A percentile compares a stretch with the other conserved stretches of the same genome.
Conservation (phyloP, 2,329 filamentous ascomycete species). For the Neoscytalidium dimidiatum region DNA sequence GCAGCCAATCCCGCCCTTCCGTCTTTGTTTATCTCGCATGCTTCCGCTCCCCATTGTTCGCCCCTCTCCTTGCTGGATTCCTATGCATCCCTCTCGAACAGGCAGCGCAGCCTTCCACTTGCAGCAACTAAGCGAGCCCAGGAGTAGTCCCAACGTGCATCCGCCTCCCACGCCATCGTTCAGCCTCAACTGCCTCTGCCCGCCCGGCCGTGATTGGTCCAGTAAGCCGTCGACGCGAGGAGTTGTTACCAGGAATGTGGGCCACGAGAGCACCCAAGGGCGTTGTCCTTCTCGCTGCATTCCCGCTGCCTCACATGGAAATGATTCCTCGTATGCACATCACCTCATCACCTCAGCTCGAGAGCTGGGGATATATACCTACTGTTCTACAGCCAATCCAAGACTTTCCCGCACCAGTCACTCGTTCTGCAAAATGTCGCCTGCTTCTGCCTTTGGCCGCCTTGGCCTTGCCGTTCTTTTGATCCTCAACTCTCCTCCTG, state of each 20-base stretch:
- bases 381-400: not conserved
- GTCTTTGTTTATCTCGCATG: conserved; percentile 6
- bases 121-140: not conserved
- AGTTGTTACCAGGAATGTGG: not conserved
- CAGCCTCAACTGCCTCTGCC: not conserved
- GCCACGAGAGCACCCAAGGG: conserved; percentile 6
- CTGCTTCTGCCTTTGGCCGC: not conserved
- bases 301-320: not conserved
- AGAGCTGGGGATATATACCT: not conserved
- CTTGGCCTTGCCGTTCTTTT: conserved; percentile 14
- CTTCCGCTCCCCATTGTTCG: not conserved
- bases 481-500: not conserved
- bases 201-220: not conserved
- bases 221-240: not conserved
- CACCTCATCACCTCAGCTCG: not conserved
- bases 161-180: not conserved
- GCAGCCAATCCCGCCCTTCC: not conserved
- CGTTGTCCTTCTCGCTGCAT: conserved; percentile 1
- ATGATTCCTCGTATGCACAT: not conserved
- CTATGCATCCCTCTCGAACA: not conserved
- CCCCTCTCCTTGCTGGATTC: conserved; percentile 6
- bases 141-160: not conserved
- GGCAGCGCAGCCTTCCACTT: not conserved
- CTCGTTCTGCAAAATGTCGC: conserved; percentile 4
- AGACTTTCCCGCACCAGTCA: not conserved